Base-by-base conservation (phyloP, 2,329 filamentous ascomycete genomes). In the Coleophoma cylindrospora region DNA sequence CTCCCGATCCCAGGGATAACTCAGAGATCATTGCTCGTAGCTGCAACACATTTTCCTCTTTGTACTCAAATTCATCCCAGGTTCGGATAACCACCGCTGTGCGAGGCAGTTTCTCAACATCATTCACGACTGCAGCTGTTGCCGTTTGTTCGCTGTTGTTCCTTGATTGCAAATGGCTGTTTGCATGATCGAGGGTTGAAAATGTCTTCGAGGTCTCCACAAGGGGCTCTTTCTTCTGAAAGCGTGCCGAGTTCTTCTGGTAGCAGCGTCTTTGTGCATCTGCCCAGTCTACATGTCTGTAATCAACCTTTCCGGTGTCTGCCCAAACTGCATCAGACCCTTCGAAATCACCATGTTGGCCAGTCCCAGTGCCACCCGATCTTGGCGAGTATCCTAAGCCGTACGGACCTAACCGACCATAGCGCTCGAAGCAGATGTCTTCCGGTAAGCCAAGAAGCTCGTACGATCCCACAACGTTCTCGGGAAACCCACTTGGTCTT, bases 351-450 rank as follows among this genome's bases (percentile, higher is more conserved):
- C 90, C 90, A 60, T 91, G 84, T 67, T 95, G 80, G 11, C 89
- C 91, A n/a, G 88, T 84, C 4, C 92, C 91, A 22, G 87, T 83
- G 2, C 92, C 92, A 12, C 92, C 92, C 56, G 79, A 83, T 51
- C 83, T 83, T 34, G 79, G 74, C 33, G 87, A 89, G 66, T 97
- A 97, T 9, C 92, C 92, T 54, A 90, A 81, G 0, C 92, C 92
- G 60, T 99, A 99, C 0, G 92, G 88, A 0, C 89, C 91, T 32
- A 94, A 81, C 55, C 91, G 81, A 3, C 92, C 92, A 64, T 89
- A 95, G 2, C 94, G 80, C 59, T 99, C 94, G 64, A 96, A 96
- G 70, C 94, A 99, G 43, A 96, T 81, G 61, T 95, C 86, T 57
- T 95, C 82, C 15, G 87, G 81, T 34, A 97, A 72, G 0, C 84